Evolutionary conservation across 495 filamentous ascomycete species (phyloP).

Genomic region (Podospora appendiculata): DNA sequence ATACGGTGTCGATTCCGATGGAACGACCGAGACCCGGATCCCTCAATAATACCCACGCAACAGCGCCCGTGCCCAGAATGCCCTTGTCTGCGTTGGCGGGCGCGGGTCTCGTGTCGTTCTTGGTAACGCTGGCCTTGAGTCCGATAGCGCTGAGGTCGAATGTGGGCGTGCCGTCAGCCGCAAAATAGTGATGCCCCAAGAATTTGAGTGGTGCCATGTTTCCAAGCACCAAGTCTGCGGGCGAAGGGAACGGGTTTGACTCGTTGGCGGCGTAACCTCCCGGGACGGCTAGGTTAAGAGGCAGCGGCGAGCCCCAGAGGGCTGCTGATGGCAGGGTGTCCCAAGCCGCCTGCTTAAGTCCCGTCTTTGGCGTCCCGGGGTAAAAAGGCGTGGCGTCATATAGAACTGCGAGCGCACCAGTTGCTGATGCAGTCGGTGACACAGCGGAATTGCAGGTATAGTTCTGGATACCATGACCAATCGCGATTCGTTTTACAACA

Average conservation of each 20-base stretch:
- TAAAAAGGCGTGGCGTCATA: constrained; percentile 50
- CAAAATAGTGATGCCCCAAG: constrained; percentile 64
- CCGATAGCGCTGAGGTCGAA: constrained; percentile 44
- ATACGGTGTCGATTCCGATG: constrained; percentile 46
- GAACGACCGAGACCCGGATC: constrained; percentile 35
- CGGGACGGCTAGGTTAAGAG: constrained; percentile 30
- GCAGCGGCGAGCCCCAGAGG: constrained; percentile 24
- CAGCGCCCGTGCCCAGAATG: constrained; percentile 39
- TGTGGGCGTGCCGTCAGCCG: constrained; percentile 37
- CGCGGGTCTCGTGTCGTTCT: constrained; percentile 43
- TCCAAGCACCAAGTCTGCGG: constrained; percentile 24
- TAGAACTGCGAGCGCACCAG: constrained; percentile 60
- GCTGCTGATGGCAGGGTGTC: constrained; percentile 21
- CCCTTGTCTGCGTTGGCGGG: constrained; percentile 41
- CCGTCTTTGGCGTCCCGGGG: constrained; percentile 23
- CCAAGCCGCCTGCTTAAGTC: constrained; percentile 21
- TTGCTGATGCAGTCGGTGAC: constrained; percentile 23
- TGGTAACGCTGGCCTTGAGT: constrained; percentile 32
- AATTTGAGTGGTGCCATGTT: constrained; percentile 20
- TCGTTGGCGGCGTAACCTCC: constrained; percentile 24
- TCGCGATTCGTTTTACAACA: constrained; percentile 51
- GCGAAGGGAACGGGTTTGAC: constrained; percentile 31
- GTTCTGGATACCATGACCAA: constrained; percentile 72
- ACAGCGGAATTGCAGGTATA: constrained; percentile 50
- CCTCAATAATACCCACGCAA: constrained; percentile 57